phyloP scores from a whole-genome alignment of 139 green algal genomes.

The Chloropicon primus region DNA sequence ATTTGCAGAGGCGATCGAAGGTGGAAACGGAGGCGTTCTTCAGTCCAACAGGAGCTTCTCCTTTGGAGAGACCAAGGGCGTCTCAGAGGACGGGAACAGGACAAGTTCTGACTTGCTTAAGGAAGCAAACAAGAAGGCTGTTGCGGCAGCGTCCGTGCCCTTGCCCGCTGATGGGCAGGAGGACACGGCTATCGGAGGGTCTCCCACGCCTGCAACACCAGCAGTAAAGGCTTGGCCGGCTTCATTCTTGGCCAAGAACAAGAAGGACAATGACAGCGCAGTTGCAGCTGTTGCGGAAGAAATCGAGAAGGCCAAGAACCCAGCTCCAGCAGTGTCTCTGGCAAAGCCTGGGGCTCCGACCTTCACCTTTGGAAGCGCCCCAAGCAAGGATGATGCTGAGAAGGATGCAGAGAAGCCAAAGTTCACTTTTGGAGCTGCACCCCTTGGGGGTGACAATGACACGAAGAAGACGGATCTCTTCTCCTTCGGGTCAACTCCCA shows the following conservation, averaged over 20 bases:
- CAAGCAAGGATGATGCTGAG: not conserved
- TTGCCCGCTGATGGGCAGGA: not conserved
- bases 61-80: not conserved
- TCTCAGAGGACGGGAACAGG: too few relatives aligned
- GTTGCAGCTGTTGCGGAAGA: not conserved
- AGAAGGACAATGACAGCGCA: not conserved
- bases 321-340: not conserved
- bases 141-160: not conserved
- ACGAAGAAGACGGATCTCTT: not conserved
- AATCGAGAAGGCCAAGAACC: not conserved
- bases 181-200: too few relatives aligned
- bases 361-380: not conserved
- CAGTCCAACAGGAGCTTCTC: not conserved
- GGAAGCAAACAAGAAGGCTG: not conserved
- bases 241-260: not conserved
- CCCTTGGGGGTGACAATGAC: too few relatives aligned
- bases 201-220: not conserved
- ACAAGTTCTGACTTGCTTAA: not conserved
- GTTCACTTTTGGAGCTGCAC: not conserved
- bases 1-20: not conserved
- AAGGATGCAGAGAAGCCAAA: not conserved
- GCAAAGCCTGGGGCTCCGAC: not conserved
- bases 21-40: not conserved
- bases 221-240: not conserved
- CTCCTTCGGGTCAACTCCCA: not conserved